phyloP scores from a whole-genome alignment of 352 stramenopile species.

The Phytophthora melonis region DNA sequence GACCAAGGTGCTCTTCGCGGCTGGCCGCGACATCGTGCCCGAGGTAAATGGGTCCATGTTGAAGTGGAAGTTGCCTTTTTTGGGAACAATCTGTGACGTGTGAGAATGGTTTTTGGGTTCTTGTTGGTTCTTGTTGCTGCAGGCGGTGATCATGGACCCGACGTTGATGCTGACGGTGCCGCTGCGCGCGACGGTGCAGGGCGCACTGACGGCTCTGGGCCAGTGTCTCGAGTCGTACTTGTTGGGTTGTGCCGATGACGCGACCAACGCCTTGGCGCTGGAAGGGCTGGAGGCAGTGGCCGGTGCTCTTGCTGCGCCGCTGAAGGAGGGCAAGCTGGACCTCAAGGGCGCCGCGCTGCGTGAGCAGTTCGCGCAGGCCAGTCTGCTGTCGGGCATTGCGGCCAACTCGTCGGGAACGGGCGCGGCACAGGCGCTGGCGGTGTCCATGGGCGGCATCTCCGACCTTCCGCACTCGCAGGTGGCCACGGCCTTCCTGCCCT shows the following conservation, averaged over 20 bases:
- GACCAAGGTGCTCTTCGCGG: conserved; percentile 59
- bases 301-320: conserved; percentile 55
- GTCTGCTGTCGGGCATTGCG: conserved; percentile 63
- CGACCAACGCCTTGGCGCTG: conserved; percentile 55
- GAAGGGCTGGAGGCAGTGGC: conserved; percentile 70
- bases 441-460: conserved; percentile 75
- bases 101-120: conserved; percentile 4
- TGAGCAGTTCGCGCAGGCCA: conserved; percentile 63
- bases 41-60: conserved; percentile 29
- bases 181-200: conserved; percentile 60
- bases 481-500: conserved; percentile 65
- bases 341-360: conserved; percentile 64
- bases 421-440: conserved; percentile 59
- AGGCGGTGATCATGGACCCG: conserved; percentile 77
- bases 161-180: conserved; percentile 73
- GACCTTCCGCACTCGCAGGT: conserved; percentile 74
- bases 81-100: conserved; percentile 8
- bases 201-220: conserved; percentile 66
- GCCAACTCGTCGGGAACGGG: conserved; percentile 66
- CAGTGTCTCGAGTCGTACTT: conserved; percentile 85
- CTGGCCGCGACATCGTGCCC: conserved; percentile 49
- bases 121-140: conserved; percentile 3
- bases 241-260: conserved; percentile 53
- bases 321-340: conserved; percentile 71
- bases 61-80: conserved; percentile 26